Percentiles rank a stretch among this genome's conserved stretches.
These are phyloP conservation scores for Cryptosporidium bovis DNA, from an alignment of 169 alveolate species.

Conservation along the genomic window DNA sequence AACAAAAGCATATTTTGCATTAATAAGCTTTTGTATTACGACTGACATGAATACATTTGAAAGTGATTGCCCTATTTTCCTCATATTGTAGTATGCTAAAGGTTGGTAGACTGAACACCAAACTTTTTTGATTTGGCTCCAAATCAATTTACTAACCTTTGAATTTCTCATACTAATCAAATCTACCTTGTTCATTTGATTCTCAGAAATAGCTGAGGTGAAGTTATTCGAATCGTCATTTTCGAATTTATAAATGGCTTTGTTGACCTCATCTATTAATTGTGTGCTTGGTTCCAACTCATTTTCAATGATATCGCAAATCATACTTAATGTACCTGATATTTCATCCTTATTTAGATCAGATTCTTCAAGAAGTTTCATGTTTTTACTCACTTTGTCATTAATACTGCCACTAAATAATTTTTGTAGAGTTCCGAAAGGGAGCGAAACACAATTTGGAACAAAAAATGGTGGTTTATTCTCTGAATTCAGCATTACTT, in stretches of 20 bases:
- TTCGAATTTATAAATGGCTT: conserved; percentile 64
- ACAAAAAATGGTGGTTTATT: conserved; percentile 25
- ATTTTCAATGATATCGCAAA: conserved; percentile 54
- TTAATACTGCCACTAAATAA: background rate
- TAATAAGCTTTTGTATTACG: conserved; percentile 86
- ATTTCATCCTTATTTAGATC: background rate
- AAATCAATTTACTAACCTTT: conserved; percentile 15
- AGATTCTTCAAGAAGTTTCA: background rate
- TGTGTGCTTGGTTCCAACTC: conserved; percentile 75
- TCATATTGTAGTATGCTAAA: conserved; percentile 83
- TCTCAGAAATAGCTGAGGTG: background rate
- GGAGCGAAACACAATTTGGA: conserved; percentile 60
- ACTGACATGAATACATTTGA: conserved; percentile 82
- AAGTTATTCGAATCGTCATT: background rate
- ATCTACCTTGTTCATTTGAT: background rate
- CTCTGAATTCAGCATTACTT: background rate
- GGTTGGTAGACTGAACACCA: conserved; percentile 86
- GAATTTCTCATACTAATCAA: background rate
- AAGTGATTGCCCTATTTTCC: conserved; percentile 81
- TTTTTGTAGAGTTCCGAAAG: conserved; percentile 51
- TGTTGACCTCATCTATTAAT: conserved; percentile 69
- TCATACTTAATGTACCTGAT: background rate
- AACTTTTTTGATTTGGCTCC: conserved; percentile 83
- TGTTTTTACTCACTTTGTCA: conserved; percentile 12
- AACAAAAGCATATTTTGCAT: conserved; percentile 91